These are phyloP conservation scores for Fagopyrum homotropicum DNA, from an alignment of 148 eudicot genomes.

Conservation along the genomic window DNA sequence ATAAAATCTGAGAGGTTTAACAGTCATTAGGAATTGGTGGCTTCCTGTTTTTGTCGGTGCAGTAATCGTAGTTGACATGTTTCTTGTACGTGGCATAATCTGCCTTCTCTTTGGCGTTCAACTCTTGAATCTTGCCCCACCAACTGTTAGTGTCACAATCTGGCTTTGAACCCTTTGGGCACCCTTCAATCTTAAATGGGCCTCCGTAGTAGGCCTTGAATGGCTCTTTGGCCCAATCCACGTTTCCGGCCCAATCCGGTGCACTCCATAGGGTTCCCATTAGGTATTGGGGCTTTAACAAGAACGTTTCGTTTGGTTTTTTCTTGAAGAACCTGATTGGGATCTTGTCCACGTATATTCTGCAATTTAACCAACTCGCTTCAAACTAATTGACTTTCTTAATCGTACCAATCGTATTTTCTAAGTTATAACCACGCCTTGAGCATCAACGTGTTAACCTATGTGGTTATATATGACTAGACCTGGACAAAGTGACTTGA, in stretches of 20 bases:
- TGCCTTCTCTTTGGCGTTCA: not conserved
- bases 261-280: conserved; percentile 16
- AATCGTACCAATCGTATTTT: no score
- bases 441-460: no score
- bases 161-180: not conserved
- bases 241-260: conserved; percentile 16
- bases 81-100: not conserved
- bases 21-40: not conserved
- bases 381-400: no score
- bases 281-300: conserved; percentile 9
- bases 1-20: no score
- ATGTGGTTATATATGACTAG: no score
- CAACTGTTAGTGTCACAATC: not conserved
- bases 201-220: not conserved
- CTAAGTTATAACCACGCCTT: no score
- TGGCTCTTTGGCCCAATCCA: not conserved
- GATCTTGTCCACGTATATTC: conserved; percentile 15
- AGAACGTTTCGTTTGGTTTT: not conserved
- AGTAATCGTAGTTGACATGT: conserved; percentile 5
- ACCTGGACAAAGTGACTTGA: no score
- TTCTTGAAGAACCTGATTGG: conserved; percentile 15
- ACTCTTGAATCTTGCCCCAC: not conserved
- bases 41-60: conserved; percentile 11
- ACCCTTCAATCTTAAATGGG: conserved; percentile 6
- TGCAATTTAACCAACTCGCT: not conserved